Base-by-base conservation (phyloP, 1,284 basidiomycete genomes). In the Laetiporus sulphureus region DNA sequence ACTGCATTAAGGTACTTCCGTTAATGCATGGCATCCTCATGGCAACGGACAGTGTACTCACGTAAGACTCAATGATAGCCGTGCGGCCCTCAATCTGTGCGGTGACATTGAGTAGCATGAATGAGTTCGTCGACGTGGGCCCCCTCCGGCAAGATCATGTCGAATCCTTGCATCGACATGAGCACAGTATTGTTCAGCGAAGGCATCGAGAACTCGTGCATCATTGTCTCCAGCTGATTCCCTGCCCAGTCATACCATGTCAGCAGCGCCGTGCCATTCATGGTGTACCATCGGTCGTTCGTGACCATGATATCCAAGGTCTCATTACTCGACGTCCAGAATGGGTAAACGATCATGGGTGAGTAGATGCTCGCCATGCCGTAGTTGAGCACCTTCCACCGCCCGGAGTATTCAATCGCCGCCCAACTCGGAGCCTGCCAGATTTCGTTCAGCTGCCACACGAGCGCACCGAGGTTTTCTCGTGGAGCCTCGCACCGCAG, bases 401-500 rank as follows among this genome's bases (percentile, higher is more conserved):
- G 56, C 2, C 77, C 77, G 2, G 71, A 75, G 51, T 76, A 77
- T 53, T 81, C 78, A 51, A 80, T 67, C 27, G 68, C 65, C 5
- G 74, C 69, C 78, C 78, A 81, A 50, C 69, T 74, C 20, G 71
- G 68, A 19, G 72, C 78, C 54, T 81, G 75, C 78, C 79, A 82
- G 36, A 82, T 75, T 54, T 81, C 79, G 51, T 82, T 81, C 41
- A 81, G 63, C 57, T 80, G 77, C 77, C 77, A 80, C 10, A 79
- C 73, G 25, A 78, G 62, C 19, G 71, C 67, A 5, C 78, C 79
- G 24, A 79, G 65, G 55, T 81, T 82, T 77, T 73, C 59, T 79
- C 74, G 37, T 68, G 68, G 29, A 65, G 61, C 3, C 75, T 73
- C 0, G 77, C 73, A 3, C 77, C 74, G 29, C 69, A 69, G 15